Percentiles rank a stretch among this genome's conserved stretches.
Evolutionary conservation across 805 yeast species (phyloP).

Genomic region (Myxozyma neglecta): DNA sequence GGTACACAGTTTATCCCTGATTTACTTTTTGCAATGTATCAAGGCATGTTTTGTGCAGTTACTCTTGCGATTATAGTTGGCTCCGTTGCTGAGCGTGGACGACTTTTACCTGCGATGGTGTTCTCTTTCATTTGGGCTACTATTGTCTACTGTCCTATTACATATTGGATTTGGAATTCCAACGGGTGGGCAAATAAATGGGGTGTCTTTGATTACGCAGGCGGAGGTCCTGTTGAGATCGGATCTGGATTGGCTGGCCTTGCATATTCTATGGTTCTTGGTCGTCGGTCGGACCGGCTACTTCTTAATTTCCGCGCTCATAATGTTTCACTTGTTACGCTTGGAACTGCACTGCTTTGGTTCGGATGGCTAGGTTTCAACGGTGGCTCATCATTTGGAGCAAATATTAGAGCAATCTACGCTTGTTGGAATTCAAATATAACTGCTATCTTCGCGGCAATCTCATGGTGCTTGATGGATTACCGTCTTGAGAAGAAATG

Average conservation of each 20-base stretch:
- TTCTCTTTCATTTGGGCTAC: slow-evolving; percentile 88
- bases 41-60: slow-evolving; percentile 86
- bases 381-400: slow-evolving; percentile 82
- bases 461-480: slow-evolving; percentile 90
- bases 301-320: slow-evolving; percentile 75
- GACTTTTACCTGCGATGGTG: slow-evolving; percentile 79
- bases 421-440: slow-evolving; percentile 90
- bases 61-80: slow-evolving; percentile 90
- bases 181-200: slow-evolving; percentile 92
- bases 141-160: slow-evolving; percentile 86
- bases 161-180: slow-evolving; percentile 91
- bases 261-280: slow-evolving; percentile 71
- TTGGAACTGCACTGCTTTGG: slow-evolving; percentile 86
- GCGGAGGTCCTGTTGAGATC: slow-evolving; percentile 97
- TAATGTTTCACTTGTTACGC: slow-evolving; percentile 83
- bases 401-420: slow-evolving; percentile 78
- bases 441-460: slow-evolving; percentile 85
- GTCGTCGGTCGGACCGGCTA: slow-evolving; percentile 65
- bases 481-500: slow-evolving; percentile 83
- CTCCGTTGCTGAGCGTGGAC: slow-evolving; percentile 89
- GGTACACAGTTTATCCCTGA: slow-evolving; percentile 63
- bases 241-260: slow-evolving; percentile 88
- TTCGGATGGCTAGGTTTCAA: slow-evolving; percentile 98
- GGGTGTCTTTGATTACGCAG: slow-evolving; percentile 95
- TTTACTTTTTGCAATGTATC: slow-evolving; percentile 80